These are phyloP conservation scores for Colletotrichum horii DNA, from an alignment of 2,329 filamentous ascomycete genomes.

Conservation along the genomic window DNA sequence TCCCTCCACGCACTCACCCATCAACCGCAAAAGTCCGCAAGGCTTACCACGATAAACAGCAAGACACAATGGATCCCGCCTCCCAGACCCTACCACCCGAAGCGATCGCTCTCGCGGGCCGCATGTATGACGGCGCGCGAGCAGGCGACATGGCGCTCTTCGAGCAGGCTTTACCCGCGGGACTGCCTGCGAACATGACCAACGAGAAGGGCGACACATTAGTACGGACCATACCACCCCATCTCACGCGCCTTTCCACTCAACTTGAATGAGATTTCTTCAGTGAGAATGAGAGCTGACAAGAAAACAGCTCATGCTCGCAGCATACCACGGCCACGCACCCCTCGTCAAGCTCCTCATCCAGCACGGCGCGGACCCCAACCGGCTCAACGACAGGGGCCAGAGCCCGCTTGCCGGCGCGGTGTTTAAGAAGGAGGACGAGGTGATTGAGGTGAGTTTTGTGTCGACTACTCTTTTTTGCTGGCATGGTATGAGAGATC, in stretches of 20 bases:
- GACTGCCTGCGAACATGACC: conserved; percentile 72
- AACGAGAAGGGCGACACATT: conserved; percentile 78
- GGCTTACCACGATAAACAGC: background rate
- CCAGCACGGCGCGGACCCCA: conserved; percentile 68
- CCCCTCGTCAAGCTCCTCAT: conserved; percentile 66
- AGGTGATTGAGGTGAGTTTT: conserved; percentile 60
- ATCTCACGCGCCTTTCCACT: no score
- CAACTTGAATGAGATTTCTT: background rate
- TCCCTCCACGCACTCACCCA: background rate
- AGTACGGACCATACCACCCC: conserved; percentile 41
- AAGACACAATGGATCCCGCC: background rate
- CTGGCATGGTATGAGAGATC: background rate
- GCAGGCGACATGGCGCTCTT: conserved; percentile 62
- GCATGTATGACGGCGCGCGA: conserved; percentile 72
- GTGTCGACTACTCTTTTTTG: background rate
- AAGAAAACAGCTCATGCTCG: conserved; percentile 67
- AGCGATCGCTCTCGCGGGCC: conserved; percentile 68
- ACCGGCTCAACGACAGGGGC: conserved; percentile 69
- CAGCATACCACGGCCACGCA: conserved; percentile 71
- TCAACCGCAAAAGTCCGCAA: rapidly evolving
- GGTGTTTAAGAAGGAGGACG: conserved; percentile 73
- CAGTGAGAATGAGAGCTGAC: background rate
- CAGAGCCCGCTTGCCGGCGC: conserved; percentile 75
- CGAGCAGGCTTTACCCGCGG: conserved; percentile 66
- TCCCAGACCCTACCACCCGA: conserved; percentile 58